These are phyloP conservation scores for Sonneratia caseolaris DNA, from an alignment of 345 rosid genomes.

Conservation along the genomic window DNA sequence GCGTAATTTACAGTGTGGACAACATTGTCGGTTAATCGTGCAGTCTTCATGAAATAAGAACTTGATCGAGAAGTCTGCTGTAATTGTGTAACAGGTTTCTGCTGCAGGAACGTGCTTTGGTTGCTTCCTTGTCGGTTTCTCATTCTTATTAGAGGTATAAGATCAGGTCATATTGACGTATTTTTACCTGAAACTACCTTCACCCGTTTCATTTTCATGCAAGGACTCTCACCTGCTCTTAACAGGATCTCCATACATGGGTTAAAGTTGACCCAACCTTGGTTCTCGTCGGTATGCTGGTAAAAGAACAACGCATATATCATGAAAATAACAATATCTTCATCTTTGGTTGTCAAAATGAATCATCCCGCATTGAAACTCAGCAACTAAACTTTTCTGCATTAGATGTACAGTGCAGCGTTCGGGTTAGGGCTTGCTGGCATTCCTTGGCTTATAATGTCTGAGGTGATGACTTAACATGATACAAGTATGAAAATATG, in stretches of 20 bases:
- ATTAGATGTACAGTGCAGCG: slow-evolving; percentile 9
- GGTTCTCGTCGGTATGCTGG: slow-evolving; percentile 23
- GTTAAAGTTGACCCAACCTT: slow-evolving; percentile 16
- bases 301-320: slow-evolving; percentile 6
- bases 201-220: background rate
- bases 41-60: background rate
- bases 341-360: background rate
- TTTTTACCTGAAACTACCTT: too few relatives aligned
- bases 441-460: slow-evolving; percentile 18
- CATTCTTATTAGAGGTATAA: slow-evolving; percentile 19
- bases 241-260: slow-evolving; percentile 16
- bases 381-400: background rate
- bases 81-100: slow-evolving; percentile 10
- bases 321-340: background rate
- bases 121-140: slow-evolving; percentile 14
- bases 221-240: background rate
- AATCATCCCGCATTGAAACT: background rate
- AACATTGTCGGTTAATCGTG: background rate
- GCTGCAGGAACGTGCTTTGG: slow-evolving; percentile 11
- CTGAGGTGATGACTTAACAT: background rate
- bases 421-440: slow-evolving; percentile 14
- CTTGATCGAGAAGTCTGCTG: background rate
- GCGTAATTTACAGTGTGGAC: background rate
- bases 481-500: background rate
- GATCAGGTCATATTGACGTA: too few relatives aligned